phyloP scores from a whole-genome alignment of 768 basidiomycete species.

The Collybiopsis confluens region DNA sequence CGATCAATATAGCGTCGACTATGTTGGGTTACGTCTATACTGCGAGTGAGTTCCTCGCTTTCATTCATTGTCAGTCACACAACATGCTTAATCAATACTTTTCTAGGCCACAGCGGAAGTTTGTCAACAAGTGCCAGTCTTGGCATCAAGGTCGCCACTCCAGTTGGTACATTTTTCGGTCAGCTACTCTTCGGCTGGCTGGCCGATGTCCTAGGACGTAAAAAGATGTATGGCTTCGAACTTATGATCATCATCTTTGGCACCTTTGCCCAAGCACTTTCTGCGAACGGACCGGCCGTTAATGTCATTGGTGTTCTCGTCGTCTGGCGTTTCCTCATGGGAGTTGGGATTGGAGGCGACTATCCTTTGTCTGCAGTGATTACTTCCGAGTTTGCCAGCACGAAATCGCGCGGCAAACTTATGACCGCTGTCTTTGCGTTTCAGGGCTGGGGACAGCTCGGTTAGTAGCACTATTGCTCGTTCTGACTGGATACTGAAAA shows the following conservation, averaged over 20 bases:
- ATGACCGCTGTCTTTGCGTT: constrained; percentile 86
- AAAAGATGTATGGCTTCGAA: constrained; percentile 76
- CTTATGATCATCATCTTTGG: constrained; percentile 79
- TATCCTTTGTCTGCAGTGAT: constrained; percentile 86
- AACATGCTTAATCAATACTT: background rate
- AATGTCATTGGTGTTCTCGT: constrained; percentile 72
- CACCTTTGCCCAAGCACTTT: constrained; percentile 76
- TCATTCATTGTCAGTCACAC: background rate
- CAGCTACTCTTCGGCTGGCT: constrained; percentile 80
- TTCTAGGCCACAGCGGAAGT: constrained; percentile 19
- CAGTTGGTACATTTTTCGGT: constrained; percentile 71
- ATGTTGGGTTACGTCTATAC: constrained; percentile 87
- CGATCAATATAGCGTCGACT: constrained; percentile 78
- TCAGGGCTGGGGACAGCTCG: constrained; percentile 86
- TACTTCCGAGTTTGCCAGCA: constrained; percentile 83
- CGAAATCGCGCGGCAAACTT: constrained; percentile 72
- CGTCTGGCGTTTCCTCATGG: constrained; percentile 85
- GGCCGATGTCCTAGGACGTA: constrained; percentile 72
- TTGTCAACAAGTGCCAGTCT: constrained; percentile 56
- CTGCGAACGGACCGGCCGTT: constrained; percentile 62
- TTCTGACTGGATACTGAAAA: background rate
- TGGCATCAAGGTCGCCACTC: constrained; percentile 74
- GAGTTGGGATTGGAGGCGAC: constrained; percentile 85
- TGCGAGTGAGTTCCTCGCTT: constrained; percentile 18
- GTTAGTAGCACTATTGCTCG: constrained; percentile 30